phyloP scores from a whole-genome alignment of 768 basidiomycete species.

The Leccinum imitatum region DNA sequence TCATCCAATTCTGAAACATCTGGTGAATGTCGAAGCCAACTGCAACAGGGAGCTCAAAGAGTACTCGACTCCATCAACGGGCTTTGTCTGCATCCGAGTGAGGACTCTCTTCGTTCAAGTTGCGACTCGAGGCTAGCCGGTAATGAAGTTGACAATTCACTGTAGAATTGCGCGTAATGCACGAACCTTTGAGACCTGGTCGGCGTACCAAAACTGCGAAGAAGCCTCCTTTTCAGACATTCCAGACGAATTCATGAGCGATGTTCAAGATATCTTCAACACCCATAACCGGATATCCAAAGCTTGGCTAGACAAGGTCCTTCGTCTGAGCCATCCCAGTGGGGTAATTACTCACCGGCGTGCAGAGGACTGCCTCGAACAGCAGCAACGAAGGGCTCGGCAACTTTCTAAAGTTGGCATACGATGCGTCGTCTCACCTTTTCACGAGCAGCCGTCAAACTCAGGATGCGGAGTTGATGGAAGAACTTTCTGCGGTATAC shows the following conservation, averaged over 20 bases:
- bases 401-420: constrained; percentile 34
- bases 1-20: neutral
- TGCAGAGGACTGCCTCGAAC: constrained; percentile 9
- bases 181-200: constrained; percentile 52
- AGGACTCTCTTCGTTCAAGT: constrained; percentile 9
- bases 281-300: constrained; percentile 37
- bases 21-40: constrained; percentile 22
- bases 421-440: constrained; percentile 35
- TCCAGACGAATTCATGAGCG: constrained; percentile 37
- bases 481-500: constrained; percentile 42
- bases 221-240: constrained; percentile 48
- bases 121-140: neutral
- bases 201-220: constrained; percentile 47
- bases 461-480: constrained; percentile 28
- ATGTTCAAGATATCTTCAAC: constrained; percentile 41
- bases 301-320: constrained; percentile 44
- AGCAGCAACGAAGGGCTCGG: constrained; percentile 14
- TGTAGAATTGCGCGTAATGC: constrained; percentile 49
- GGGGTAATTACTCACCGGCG: neutral
- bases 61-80: constrained; percentile 28
- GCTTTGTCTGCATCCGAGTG: constrained; percentile 50
- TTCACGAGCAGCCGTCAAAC: constrained; percentile 34
- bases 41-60: constrained; percentile 11
- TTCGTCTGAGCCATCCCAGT: neutral
- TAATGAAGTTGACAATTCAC: constrained; percentile 4